Evolutionary conservation across 2,329 filamentous ascomycete genomes (phyloP).

Genomic region (Ophiostoma fasciatum): DNA sequence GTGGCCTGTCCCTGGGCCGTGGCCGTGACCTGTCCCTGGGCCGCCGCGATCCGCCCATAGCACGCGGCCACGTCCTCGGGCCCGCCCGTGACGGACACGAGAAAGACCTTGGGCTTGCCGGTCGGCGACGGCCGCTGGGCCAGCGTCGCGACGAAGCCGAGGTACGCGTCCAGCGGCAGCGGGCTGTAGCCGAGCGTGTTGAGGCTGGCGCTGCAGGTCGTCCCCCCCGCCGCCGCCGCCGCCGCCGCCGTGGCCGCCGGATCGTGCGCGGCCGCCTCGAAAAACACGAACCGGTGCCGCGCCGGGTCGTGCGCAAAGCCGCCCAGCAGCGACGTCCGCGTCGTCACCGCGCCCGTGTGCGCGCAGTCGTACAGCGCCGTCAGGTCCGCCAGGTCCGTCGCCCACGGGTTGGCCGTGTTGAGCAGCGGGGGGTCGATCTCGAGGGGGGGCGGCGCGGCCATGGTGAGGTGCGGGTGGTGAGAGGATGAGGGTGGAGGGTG

Average conservation of each 20-base stretch:
- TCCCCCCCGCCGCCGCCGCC: constrained; percentile 11
- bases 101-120: constrained; percentile 37
- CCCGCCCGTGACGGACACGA: constrained; percentile 57
- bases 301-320: constrained; percentile 48
- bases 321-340: constrained; percentile 49
- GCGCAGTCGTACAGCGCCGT: constrained; percentile 42
- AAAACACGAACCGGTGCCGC: constrained; percentile 53
- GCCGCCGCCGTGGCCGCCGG: constrained; percentile 6
- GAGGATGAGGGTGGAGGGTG: background rate
- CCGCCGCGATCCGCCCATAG: constrained; percentile 32
- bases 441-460: constrained; percentile 28
- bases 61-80: constrained; percentile 40
- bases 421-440: constrained; percentile 49
- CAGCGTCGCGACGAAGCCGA: constrained; percentile 38
- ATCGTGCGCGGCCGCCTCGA: constrained; percentile 25
- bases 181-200: constrained; percentile 68
- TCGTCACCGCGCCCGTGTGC: constrained; percentile 59
- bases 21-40: constrained; percentile 22
- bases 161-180: constrained; percentile 40
- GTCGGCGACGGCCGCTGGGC: constrained; percentile 12
- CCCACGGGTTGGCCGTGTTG: constrained; percentile 66
- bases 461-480: background rate
- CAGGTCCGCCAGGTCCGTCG: constrained; percentile 49
- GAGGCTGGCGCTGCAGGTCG: constrained; percentile 37
- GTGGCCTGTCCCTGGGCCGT: constrained; percentile 19